These are phyloP conservation scores for Wickerhamomyces sp. DNA, from an alignment of 1,139 yeast species.

Conservation along the genomic window DNA sequence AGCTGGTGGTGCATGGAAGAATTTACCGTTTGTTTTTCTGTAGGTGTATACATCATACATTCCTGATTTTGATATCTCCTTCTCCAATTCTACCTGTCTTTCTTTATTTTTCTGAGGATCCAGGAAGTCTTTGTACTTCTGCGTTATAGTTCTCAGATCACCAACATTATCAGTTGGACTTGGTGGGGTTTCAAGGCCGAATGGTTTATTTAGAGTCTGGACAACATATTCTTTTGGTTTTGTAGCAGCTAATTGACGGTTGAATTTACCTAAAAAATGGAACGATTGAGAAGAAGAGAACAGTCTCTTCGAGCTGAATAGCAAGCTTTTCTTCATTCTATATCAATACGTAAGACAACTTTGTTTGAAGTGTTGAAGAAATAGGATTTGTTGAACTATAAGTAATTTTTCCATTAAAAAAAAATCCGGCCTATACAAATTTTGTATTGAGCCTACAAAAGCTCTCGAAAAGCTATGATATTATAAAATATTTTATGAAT, in stretches of 20 bases:
- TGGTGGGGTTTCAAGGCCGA: conserved; percentile 41
- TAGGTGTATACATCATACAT: conserved; percentile 80
- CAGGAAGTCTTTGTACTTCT: conserved; percentile 40
- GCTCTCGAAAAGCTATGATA: no score
- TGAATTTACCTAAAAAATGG: conserved; percentile 32
- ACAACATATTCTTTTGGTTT: conserved; percentile 34
- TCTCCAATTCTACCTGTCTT: conserved; percentile 60
- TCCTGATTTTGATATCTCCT: conserved; percentile 82
- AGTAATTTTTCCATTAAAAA: no score
- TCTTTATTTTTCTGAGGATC: conserved; percentile 45
- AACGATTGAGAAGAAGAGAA: conserved; percentile 33
- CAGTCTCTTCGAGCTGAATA: conserved; percentile 7
- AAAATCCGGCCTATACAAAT: no score
- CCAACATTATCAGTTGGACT: conserved; percentile 31
- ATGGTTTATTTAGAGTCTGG: conserved; percentile 36
- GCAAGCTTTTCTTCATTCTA: no score
- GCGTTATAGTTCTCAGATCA: conserved; percentile 32
- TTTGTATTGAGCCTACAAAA: no score
- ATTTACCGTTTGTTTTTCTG: conserved; percentile 76
- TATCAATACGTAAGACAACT: no score
- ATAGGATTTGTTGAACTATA: no score
- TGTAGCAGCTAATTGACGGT: conserved; percentile 32
- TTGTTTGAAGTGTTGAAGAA: no score
- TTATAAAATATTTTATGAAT: no score
- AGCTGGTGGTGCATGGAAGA: conserved; percentile 75